Percentiles rank a stretch among this genome's conserved stretches.
These are phyloP conservation scores for Aspergillus egyptiacus DNA, from an alignment of 495 filamentous ascomycete species.

Conservation along the genomic window DNA sequence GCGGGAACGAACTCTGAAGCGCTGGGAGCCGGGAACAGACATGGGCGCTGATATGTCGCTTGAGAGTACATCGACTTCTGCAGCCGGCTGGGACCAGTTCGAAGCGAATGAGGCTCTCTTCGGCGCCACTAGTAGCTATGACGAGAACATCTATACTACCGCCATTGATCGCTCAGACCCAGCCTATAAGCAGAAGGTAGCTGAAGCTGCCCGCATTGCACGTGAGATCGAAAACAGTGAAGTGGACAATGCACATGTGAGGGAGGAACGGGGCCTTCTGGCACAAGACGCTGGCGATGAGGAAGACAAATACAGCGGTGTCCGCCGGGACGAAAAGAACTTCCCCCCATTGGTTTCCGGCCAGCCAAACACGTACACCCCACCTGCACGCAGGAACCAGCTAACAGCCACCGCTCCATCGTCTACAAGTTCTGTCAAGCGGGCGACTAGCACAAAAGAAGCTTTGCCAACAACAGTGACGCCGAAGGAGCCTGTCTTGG, in stretches of 20 bases:
- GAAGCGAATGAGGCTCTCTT: slow-evolving; percentile 82
- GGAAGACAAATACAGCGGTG: slow-evolving; percentile 93
- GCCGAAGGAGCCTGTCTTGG: slow-evolving; percentile 30
- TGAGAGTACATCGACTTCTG: slow-evolving; percentile 45
- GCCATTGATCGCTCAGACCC: slow-evolving; percentile 77
- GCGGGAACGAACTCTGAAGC: slow-evolving; percentile 72
- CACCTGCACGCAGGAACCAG: slow-evolving; percentile 72
- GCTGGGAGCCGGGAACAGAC: slow-evolving; percentile 69
- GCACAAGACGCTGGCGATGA: slow-evolving; percentile 69
- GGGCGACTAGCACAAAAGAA: slow-evolving; percentile 23
- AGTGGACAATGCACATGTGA: slow-evolving; percentile 68
- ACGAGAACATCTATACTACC: slow-evolving; percentile 93
- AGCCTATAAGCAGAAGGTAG: slow-evolving; percentile 67
- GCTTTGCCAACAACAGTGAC: slow-evolving; percentile 4
- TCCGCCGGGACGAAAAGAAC: slow-evolving; percentile 62
- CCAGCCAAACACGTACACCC: slow-evolving; percentile 76
- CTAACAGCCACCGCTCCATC: slow-evolving; percentile 66
- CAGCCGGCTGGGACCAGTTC: slow-evolving; percentile 85
- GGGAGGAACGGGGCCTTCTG: slow-evolving; percentile 77
- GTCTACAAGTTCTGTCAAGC: slow-evolving; percentile 44
- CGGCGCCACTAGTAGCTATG: slow-evolving; percentile 78
- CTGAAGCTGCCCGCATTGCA: slow-evolving; percentile 74
- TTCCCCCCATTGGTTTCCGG: slow-evolving; percentile 62
- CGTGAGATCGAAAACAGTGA: slow-evolving; percentile 77
- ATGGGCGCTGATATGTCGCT: slow-evolving; percentile 59